These are phyloP conservation scores for Dalbergia oliveri DNA, from an alignment of 306 rosid genomes.

Conservation along the genomic window DNA sequence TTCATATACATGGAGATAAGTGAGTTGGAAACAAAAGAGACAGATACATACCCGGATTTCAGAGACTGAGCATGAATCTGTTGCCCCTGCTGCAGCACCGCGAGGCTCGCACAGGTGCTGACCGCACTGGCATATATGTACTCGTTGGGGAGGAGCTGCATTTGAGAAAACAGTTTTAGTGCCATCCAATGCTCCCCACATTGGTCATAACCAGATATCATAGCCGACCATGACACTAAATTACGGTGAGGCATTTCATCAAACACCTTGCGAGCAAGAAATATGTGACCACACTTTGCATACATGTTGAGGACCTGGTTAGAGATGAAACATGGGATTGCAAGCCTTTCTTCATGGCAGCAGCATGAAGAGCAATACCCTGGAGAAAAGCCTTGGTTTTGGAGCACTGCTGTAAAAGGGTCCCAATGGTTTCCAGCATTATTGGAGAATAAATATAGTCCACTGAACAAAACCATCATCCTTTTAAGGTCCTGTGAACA, in stretches of 20 bases:
- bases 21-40: constrained; percentile 56
- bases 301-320: constrained; percentile 56
- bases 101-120: constrained; percentile 53
- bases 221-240: constrained; percentile 57
- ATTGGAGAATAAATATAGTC: background rate
- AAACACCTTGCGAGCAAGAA: constrained; percentile 44
- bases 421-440: constrained; percentile 41
- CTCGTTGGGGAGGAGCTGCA: constrained; percentile 46
- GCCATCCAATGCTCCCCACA: constrained; percentile 50
- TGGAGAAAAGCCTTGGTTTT: constrained; percentile 46
- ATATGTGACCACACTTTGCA: constrained; percentile 45
- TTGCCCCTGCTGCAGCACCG: constrained; percentile 36
- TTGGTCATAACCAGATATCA: constrained; percentile 57
- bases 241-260: constrained; percentile 51
- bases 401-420: constrained; percentile 53
- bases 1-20: constrained; percentile 61
- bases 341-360: constrained; percentile 50
- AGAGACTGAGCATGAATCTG: constrained; percentile 54
- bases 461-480: background rate
- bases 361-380: constrained; percentile 51
- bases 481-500: background rate
- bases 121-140: constrained; percentile 50
- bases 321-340: constrained; percentile 46
- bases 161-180: constrained; percentile 52
- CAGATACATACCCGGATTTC: constrained; percentile 49